phyloP scores from a whole-genome alignment of 345 rosid species.

The Salix brachista region DNA sequence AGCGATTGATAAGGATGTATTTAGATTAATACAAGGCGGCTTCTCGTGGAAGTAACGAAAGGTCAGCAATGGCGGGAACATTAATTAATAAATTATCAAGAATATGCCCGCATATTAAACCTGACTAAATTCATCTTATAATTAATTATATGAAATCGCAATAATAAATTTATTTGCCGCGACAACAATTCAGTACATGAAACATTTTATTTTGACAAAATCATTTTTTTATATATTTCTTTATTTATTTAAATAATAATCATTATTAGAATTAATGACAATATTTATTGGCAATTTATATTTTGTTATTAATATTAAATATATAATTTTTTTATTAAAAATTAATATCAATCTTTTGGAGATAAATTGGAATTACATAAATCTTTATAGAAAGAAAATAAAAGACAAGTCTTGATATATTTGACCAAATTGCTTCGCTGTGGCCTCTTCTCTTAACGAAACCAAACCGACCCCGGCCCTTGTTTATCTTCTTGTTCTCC shows the following conservation, averaged over 20 bases:
- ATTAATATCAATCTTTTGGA: not conserved
- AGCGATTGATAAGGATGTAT: too few species aligned
- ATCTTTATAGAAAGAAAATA: not conserved
- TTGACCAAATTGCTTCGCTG: slow-evolving; percentile 21
- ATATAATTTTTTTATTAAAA: not conserved
- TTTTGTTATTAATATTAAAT: too few species aligned
- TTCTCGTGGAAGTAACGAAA: not conserved
- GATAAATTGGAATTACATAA: not conserved
- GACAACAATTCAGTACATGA: too few species aligned
- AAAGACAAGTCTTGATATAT: not conserved
- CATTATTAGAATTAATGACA: too few species aligned
- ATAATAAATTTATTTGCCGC: too few species aligned
- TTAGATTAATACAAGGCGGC: slow-evolving; percentile 1
- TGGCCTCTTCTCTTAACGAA: slow-evolving; percentile 8
- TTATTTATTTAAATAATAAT: too few species aligned
- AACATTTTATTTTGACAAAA: too few species aligned
- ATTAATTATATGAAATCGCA: not conserved
- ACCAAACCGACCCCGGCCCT: not conserved
- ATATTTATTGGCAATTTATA: too few species aligned
- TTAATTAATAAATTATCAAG: not conserved
- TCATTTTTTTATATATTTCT: too few species aligned
- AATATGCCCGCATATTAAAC: not conserved
- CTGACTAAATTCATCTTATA: not conserved
- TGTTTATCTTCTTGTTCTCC: not conserved
- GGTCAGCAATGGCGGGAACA: not conserved